A percentile compares a stretch with the other conserved stretches of the same genome.
These are phyloP conservation scores for Helminthosporium solani DNA, from an alignment of 2,329 filamentous ascomycete genomes.

Conservation along the genomic window DNA sequence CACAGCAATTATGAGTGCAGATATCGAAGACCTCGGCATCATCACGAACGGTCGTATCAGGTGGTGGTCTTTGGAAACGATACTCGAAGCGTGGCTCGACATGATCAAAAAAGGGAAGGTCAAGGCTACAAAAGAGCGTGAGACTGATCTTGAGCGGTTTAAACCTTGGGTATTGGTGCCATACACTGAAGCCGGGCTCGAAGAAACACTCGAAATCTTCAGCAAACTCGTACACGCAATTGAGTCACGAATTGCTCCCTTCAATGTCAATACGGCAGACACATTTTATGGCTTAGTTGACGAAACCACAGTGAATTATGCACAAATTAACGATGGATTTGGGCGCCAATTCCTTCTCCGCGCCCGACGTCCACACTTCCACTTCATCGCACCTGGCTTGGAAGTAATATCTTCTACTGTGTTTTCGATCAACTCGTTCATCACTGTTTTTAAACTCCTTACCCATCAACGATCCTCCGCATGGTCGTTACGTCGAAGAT, in stretches of 20 bases:
- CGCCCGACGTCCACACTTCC: constrained; percentile 13
- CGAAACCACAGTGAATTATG: constrained; percentile 4
- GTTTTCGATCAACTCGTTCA: constrained; percentile 10
- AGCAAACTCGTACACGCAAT: constrained; percentile 15
- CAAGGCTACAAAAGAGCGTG: constrained; percentile 8
- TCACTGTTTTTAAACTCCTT: background rate
- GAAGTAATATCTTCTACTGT: constrained; percentile 6
- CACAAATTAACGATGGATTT: constrained; percentile 9
- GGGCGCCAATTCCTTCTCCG: constrained; percentile 10
- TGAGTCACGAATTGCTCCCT: constrained; percentile 8
- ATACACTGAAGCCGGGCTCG: constrained; percentile 12
- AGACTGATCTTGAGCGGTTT: constrained; percentile 2
- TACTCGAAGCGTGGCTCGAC: constrained; percentile 16
- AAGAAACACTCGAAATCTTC: constrained; percentile 13
- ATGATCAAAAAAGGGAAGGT: constrained; percentile 16
- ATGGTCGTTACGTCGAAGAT: background rate
- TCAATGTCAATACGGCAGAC: background rate
- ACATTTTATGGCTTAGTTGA: constrained; percentile 2
- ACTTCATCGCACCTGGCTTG: constrained; percentile 17
- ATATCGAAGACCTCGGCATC: constrained; percentile 1
- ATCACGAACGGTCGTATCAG: constrained; percentile 9
- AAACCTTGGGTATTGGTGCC: constrained; percentile 13
- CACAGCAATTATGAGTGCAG: constrained; percentile 9
- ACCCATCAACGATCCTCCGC: background rate
- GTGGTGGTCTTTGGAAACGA: constrained; percentile 14